phyloP scores from a whole-genome alignment of 192 early-diverging fungal species.

The Mortierella claussenii region DNA sequence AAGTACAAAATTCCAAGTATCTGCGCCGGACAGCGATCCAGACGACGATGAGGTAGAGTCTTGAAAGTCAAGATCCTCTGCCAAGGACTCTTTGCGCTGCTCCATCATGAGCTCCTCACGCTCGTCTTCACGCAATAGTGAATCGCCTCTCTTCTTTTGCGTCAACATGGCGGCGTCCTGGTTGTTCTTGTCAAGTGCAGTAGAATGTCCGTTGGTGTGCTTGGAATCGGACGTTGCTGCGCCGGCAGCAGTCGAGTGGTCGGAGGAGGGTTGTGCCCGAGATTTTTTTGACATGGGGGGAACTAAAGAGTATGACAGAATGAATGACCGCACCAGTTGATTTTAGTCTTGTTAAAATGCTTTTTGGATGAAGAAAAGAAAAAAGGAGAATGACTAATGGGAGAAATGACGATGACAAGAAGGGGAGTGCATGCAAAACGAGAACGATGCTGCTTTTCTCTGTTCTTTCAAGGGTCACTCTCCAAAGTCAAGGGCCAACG shows the following conservation, averaged over 20 bases:
- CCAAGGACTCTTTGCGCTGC: neutral
- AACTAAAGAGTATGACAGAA: neutral
- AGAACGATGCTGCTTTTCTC: too few relatives aligned
- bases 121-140: constrained; percentile 32
- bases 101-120: constrained; percentile 48
- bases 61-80: neutral
- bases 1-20: constrained; percentile 46
- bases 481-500: too few relatives aligned
- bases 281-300: constrained; percentile 47
- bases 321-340: neutral
- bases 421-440: too few relatives aligned
- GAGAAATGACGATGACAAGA: constrained; percentile 1
- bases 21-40: constrained; percentile 26
- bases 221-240: constrained; percentile 1
- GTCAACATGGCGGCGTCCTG: constrained; percentile 27
- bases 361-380: neutral
- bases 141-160: constrained; percentile 27
- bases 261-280: constrained; percentile 23
- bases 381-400: neutral
- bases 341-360: neutral
- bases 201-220: constrained; percentile 27
- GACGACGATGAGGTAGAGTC: too few relatives aligned
- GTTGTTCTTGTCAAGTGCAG: constrained; percentile 22
- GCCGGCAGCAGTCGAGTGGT: constrained; percentile 6
- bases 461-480: too few relatives aligned